Base-by-base conservation (phyloP, 1,284 basidiomycete species). In the Afroboletus lepidellus region DNA sequence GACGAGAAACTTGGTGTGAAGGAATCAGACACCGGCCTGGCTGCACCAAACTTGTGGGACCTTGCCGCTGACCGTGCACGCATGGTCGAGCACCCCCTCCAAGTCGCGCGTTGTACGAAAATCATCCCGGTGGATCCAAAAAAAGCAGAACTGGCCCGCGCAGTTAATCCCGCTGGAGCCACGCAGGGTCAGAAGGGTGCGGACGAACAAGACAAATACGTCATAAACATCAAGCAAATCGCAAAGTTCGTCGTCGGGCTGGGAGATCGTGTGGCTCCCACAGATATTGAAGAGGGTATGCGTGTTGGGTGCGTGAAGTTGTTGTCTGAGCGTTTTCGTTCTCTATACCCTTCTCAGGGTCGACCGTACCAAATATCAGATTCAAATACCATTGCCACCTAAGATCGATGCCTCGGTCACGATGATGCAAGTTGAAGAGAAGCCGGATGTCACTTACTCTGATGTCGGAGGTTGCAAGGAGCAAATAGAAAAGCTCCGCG, bases 381-480 rank as follows among this genome's bases (percentile, higher is more conserved):
- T 99, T 60, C 94, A 98, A 74, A 98, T 99, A 59, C 97, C 97
- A n/a, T 75, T 99, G n/a, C 97, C 97, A 39, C 97, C 97, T 34
- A 98, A 97, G 77, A 99, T 99, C 61, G 97, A 99, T 71, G 94
- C 97, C 3, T 97, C 94, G 0, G 97, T 99, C 5, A 99, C 97
- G 15, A 98, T 99, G 96, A 99, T 99, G 97, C 96, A 99, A 73
- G 96, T 99, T 41, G 96, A 99, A 72, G 96, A 99, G 75, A 96
- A 98, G 71, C 96, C 96, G 1, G 96, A 98, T 65, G 94, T 99
- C 45, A 98, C 96, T 3, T 99, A 99, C 70, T 94, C 94, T 9
- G 97, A 99, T 65, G 84, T 99, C 51, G 97, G 97, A 60, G 97
- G 97, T 9, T 98, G 97, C 77, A 99, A 99, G 75, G 97, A 99